Evolutionary conservation across 768 basidiomycete genomes (phyloP), one percentile per base, ranked within the genome.

Genomic region (Tylopilus sp.): DNA sequence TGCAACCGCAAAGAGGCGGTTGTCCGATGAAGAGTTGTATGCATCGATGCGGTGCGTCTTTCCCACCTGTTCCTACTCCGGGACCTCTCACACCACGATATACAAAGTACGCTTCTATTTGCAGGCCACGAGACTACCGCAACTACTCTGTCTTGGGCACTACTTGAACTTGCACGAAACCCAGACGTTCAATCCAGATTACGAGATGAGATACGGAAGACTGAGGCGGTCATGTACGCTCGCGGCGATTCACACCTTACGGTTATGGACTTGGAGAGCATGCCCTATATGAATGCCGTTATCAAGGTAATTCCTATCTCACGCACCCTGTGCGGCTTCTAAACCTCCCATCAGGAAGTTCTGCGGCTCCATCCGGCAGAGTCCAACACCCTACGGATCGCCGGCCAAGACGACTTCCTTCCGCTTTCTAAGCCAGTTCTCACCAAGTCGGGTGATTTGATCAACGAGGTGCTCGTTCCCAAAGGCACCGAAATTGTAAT

Each of bases 71-170:
- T 48, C 5, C 17, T 21, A 16, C 21, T 17, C 17, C 25, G 9
- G 14, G 31, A 21, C 13, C 9, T 8, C 7, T 16, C 26, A 50
- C 17, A 14, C 11, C 7, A 17, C 13, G 9, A 17, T 5, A 19
- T 16, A 21, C 26, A 14, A 16, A 77, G 76, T 19, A 77, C 74
- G 19, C 72, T 79, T 17, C 63, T 79, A 9, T 55, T 80, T 6
- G 74, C 75, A 44, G 77, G 76, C 3, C 79, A 87, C 64, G 86
- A 87, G 63, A 85, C 83, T 4, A 82, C 79, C 29, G 74, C 84
- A 2, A 80, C 74, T 30, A 73, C 77, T 89, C 82, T 82, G 74
- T 78, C 5, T 8, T 45, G 26, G 26, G 6, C 25, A 6, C 66
- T 89, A 2, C 72, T 84, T 42, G 82, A 85, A 59, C 74, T 91